These are phyloP conservation scores for Neonectria neomacrospora DNA, from an alignment of 2,329 filamentous ascomycete genomes.

Conservation along the genomic window DNA sequence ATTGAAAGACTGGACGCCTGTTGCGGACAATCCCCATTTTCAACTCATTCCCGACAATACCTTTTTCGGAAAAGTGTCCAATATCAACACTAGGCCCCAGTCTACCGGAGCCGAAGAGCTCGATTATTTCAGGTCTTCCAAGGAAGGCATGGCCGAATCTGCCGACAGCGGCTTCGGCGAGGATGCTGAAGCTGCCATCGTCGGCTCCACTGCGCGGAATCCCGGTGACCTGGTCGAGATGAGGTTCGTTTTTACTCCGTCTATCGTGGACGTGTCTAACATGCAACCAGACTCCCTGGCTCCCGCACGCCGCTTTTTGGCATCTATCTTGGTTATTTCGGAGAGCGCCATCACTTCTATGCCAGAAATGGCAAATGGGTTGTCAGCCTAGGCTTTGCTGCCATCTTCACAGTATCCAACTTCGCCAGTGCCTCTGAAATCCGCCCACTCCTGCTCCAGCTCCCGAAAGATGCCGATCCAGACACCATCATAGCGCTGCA, in stretches of 20 bases:
- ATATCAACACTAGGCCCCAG: constrained; percentile 49
- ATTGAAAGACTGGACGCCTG: constrained; percentile 36
- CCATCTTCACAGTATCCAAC: constrained; percentile 61
- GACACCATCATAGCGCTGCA: constrained; percentile 49
- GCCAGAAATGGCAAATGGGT: constrained; percentile 63
- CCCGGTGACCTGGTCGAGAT: constrained; percentile 65
- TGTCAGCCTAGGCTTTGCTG: constrained; percentile 54
- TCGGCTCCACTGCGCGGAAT: constrained; percentile 42
- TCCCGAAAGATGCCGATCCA: constrained; percentile 44
- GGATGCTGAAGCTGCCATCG: constrained; percentile 41
- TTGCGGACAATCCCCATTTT: constrained; percentile 7
- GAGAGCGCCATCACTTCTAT: constrained; percentile 65
- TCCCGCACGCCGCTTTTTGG: constrained; percentile 61
- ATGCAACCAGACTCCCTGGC: constrained; percentile 42
- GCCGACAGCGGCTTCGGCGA: constrained; percentile 44
- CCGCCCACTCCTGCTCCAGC: constrained; percentile 48
- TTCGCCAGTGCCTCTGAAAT: constrained; percentile 59
- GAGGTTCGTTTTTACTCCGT: constrained; percentile 43
- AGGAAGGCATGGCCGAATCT: constrained; percentile 40
- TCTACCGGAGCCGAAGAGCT: constrained; percentile 48
- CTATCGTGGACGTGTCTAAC: constrained; percentile 23
- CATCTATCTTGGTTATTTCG: constrained; percentile 63
- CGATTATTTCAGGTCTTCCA: constrained; percentile 42
- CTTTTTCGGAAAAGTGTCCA: constrained; percentile 44
- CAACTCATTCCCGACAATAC: constrained; percentile 38